Percentiles rank a stretch among this genome's conserved stretches.
Conservation (phyloP, 352 stramenopile genomes). For the Globisporangium echinulatum region DNA sequence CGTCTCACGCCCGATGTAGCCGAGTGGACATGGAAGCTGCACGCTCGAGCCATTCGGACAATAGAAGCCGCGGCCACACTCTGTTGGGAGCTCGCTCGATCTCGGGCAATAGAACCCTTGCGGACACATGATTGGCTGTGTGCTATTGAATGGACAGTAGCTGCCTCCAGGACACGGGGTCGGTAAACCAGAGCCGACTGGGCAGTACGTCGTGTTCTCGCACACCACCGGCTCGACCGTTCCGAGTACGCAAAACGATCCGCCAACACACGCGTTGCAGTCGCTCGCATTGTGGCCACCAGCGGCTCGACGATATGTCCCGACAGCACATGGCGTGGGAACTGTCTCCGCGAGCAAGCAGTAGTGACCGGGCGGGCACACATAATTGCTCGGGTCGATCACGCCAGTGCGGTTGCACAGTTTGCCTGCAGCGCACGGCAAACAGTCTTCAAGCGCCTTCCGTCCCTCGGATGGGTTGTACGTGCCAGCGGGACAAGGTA, state of each 20-base stretch:
- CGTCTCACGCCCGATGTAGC: conserved; percentile 55
- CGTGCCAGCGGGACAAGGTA: conserved; percentile 49
- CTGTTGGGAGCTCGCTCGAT: conserved; percentile 19
- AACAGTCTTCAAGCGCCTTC: conserved; percentile 39
- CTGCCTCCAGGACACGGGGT: conserved; percentile 50
- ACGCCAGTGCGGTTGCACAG: conserved; percentile 71
- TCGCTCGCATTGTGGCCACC: conserved; percentile 33
- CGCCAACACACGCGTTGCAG: conserved; percentile 43
- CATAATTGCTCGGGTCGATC: conserved; percentile 40
- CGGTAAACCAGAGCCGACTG: conserved; percentile 35
- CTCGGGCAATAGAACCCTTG: conserved; percentile 72
- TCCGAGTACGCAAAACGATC: conserved; percentile 52
- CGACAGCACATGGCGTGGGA: conserved; percentile 36
- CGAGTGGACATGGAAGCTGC: conserved; percentile 70
- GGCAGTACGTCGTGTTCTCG: conserved; percentile 51
- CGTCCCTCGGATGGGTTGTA: conserved; percentile 45
- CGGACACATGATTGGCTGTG: conserved; percentile 42
- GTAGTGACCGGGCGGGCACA: conserved; percentile 71
- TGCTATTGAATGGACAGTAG: conserved; percentile 78
- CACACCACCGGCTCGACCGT: conserved; percentile 47
- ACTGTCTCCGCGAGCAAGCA: conserved; percentile 40
- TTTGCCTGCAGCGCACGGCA: conserved; percentile 54
- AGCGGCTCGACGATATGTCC: conserved; percentile 26
- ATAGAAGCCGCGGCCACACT: conserved; percentile 60
- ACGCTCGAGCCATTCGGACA: conserved; percentile 47